Conservation (phyloP, 1,284 basidiomycete genomes). For the Rhizopogon parksii region DNA sequence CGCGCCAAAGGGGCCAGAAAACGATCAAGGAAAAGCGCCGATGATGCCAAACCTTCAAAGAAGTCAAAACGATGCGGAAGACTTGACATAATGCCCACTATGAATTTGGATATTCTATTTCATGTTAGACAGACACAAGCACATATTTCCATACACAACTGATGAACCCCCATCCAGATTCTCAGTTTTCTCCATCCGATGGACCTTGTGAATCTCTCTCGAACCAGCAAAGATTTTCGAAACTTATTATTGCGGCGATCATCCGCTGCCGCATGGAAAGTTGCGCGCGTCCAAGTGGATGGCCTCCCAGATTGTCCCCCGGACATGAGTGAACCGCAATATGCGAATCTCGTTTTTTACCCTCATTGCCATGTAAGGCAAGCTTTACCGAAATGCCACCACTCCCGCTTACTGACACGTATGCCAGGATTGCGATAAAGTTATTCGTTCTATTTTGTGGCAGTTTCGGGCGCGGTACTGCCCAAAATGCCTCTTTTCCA, state of each 20-base stretch:
- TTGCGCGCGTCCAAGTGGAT: conserved; percentile 14
- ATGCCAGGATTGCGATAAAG: conserved; percentile 1
- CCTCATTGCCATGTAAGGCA: conserved; percentile 20
- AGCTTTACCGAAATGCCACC: background rate
- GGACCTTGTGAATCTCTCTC: conserved; percentile 20
- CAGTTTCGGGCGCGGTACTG: conserved; percentile 3
- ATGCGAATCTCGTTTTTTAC: conserved; percentile 23
- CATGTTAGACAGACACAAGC: conserved; percentile 8
- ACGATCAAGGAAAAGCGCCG: background rate
- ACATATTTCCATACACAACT: background rate
- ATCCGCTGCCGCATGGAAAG: conserved; percentile 17
- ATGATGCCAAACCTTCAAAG: background rate
- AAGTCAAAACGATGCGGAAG: conserved; percentile 9
- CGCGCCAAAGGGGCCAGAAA: background rate
- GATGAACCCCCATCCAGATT: conserved; percentile 14
- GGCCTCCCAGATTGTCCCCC: conserved; percentile 23
- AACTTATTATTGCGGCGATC: conserved; percentile 16
- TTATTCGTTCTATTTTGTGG: conserved; percentile 3
- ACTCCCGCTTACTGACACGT: background rate
- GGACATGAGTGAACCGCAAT: conserved; percentile 29
- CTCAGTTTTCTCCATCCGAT: conserved; percentile 15
- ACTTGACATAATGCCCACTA: conserved; percentile 10
- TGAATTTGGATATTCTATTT: conserved; percentile 18
- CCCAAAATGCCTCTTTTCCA: background rate
- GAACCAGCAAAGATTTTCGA: conserved; percentile 18